A percentile compares a stretch with the other conserved stretches of the same genome.
These are phyloP conservation scores for Amborella trichopoda DNA, from an alignment of 164 flowering plant species.

Conservation along the genomic window DNA sequence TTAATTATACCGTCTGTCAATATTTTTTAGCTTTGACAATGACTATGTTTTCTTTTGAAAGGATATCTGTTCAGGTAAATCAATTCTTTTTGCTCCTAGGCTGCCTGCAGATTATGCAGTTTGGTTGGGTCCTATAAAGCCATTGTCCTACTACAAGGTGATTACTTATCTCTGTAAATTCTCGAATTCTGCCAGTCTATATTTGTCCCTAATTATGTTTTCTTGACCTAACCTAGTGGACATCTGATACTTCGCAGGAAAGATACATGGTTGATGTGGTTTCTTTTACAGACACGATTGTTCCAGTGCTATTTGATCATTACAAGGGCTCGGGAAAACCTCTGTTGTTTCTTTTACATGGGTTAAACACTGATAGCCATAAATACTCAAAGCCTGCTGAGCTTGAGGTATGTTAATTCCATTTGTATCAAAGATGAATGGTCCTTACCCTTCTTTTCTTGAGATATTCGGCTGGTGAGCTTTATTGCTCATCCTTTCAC, in stretches of 20 bases:
- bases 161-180: not conserved
- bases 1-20: too few relatives aligned
- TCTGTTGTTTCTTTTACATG: slow-evolving; percentile 66
- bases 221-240: not conserved
- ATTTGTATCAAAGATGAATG: too few relatives aligned
- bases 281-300: slow-evolving; percentile 60
- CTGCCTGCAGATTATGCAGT: slow-evolving; percentile 79
- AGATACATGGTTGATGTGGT: slow-evolving; percentile 51
- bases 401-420: slow-evolving; percentile 74
- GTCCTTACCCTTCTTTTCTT: too few relatives aligned
- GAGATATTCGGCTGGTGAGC: too few relatives aligned
- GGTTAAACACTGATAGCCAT: slow-evolving; percentile 82
- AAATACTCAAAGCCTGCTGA: slow-evolving; percentile 75
- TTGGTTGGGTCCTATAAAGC: slow-evolving; percentile 86
- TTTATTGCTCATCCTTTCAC: too few relatives aligned
- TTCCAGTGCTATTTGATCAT: slow-evolving; percentile 29
- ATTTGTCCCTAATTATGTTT: not conserved
- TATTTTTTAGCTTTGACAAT: not conserved
- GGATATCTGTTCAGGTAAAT: slow-evolving; percentile 76
- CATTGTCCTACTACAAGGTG: slow-evolving; percentile 68
- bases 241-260: slow-evolving; percentile 37
- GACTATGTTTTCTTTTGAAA: slow-evolving; percentile 8
- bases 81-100: slow-evolving; percentile 76
- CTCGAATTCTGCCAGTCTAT: not conserved
- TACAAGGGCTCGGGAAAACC: slow-evolving; percentile 44